Conservation (phyloP, 140 eudicot genomes). For the Cichorium intybus region DNA sequence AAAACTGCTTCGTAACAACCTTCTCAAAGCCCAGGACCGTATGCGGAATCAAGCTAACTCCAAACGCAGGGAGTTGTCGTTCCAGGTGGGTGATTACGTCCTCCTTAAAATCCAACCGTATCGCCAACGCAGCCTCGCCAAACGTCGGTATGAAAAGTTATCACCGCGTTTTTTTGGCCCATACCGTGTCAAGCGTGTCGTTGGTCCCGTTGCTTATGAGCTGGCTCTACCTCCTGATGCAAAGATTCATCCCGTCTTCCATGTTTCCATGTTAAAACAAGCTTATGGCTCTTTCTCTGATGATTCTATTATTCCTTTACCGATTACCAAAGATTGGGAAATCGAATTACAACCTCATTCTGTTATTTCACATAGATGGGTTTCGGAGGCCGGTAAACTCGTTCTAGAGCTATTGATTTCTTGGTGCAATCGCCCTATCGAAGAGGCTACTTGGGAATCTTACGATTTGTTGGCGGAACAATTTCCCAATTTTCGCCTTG, state of each 20-base stretch:
- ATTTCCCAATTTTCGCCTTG: no score
- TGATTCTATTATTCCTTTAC: not conserved
- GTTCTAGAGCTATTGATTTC: not conserved
- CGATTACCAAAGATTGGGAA: not conserved
- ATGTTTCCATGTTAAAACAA: not conserved
- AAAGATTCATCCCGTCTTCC: not conserved
- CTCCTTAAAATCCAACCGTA: not conserved
- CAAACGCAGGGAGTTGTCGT: not conserved
- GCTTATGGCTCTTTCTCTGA: not conserved
- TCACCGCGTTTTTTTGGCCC: not conserved
- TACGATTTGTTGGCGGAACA: no score
- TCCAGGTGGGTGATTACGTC: not conserved
- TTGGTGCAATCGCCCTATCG: not conserved
- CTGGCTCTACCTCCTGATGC: not conserved
- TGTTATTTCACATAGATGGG: not conserved
- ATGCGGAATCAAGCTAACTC: not conserved
- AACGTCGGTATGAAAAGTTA: not conserved
- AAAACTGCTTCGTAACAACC: not conserved
- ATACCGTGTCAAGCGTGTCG: not conserved
- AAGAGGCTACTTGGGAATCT: no score
- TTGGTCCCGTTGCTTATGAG: not conserved
- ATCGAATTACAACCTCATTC: not conserved
- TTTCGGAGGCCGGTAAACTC: not conserved
- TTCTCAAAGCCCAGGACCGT: not conserved
- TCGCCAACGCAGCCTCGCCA: not conserved